These are phyloP conservation scores for Kwoniella shandongensis DNA, from an alignment of 768 basidiomycete genomes.

Conservation along the genomic window DNA sequence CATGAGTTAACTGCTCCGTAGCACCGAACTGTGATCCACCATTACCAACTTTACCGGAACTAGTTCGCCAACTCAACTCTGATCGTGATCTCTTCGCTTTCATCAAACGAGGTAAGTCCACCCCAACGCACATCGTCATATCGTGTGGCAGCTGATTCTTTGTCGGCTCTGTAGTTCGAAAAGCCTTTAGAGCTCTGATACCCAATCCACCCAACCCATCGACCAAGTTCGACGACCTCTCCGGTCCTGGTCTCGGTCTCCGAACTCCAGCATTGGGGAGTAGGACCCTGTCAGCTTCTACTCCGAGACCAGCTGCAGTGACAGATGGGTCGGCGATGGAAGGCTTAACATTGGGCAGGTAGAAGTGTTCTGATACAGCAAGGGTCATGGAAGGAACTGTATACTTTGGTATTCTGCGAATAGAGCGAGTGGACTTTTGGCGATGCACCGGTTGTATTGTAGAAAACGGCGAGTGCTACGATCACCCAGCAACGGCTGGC, in stretches of 20 bases:
- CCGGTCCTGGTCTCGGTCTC: slow-evolving; percentile 29
- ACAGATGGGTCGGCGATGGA: slow-evolving; percentile 1
- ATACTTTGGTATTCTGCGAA: too few species aligned
- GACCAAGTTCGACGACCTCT: slow-evolving; percentile 37
- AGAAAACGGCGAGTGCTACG: too few species aligned
- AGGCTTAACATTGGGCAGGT: background rate
- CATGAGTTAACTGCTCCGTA: too few species aligned
- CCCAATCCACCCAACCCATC: slow-evolving; percentile 23
- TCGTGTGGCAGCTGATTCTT: background rate
- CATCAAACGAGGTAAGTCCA: slow-evolving; percentile 59
- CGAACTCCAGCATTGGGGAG: slow-evolving; percentile 6
- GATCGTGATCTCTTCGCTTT: slow-evolving; percentile 70
- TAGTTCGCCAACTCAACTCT: slow-evolving; percentile 70
- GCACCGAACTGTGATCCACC: slow-evolving; percentile 78
- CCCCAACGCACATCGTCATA: too few species aligned
- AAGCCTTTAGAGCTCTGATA: slow-evolving; percentile 39
- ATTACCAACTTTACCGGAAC: slow-evolving; percentile 65
- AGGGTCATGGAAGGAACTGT: too few species aligned
- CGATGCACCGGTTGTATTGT: too few species aligned
- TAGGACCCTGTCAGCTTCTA: background rate
- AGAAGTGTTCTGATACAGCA: too few species aligned
- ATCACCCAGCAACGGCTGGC: too few species aligned
- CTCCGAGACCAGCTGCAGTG: background rate
- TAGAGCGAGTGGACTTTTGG: too few species aligned
- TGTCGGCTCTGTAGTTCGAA: slow-evolving; percentile 27